Percentiles rank a stretch among this genome's conserved stretches.
phyloP scores from a whole-genome alignment of 2,329 filamentous ascomycete genomes.

The Akanthomyces lecanii region DNA sequence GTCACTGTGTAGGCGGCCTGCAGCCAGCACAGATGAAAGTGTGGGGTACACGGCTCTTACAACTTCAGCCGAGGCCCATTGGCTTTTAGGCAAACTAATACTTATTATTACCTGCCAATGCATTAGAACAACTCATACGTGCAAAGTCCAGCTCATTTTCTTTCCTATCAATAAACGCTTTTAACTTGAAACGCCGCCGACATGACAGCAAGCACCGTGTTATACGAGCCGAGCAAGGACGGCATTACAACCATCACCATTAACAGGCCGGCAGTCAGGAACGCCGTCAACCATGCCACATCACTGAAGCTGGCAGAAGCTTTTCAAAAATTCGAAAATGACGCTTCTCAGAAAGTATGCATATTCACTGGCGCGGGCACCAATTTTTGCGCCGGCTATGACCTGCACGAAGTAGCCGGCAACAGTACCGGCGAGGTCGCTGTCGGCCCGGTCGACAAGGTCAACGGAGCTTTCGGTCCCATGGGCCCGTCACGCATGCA shows the following conservation, averaged over 20 bases:
- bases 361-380: constrained; percentile 43
- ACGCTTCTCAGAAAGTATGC: constrained; percentile 47
- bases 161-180: not conserved
- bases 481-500: constrained; percentile 50
- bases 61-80: too few species aligned
- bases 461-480: constrained; percentile 34
- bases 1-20: too few species aligned
- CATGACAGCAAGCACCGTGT: constrained; percentile 1
- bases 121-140: too few species aligned
- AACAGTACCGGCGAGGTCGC: constrained; percentile 12
- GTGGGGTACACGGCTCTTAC: too few species aligned
- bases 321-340: constrained; percentile 46
- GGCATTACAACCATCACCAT: constrained; percentile 55
- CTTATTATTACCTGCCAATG: too few species aligned
- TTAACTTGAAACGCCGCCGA: not conserved
- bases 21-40: too few species aligned
- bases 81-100: too few species aligned
- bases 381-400: constrained; percentile 51
- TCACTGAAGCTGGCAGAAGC: constrained; percentile 44
- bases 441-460: constrained; percentile 17
- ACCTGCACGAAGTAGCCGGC: constrained; percentile 43
- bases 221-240: constrained; percentile 20
- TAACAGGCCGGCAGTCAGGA: constrained; percentile 45
- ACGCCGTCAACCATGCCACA: constrained; percentile 48
- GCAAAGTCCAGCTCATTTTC: too few species aligned